These are phyloP conservation scores for Claviceps digitariae DNA, from an alignment of 2,329 filamentous ascomycete genomes.

Conservation along the genomic window DNA sequence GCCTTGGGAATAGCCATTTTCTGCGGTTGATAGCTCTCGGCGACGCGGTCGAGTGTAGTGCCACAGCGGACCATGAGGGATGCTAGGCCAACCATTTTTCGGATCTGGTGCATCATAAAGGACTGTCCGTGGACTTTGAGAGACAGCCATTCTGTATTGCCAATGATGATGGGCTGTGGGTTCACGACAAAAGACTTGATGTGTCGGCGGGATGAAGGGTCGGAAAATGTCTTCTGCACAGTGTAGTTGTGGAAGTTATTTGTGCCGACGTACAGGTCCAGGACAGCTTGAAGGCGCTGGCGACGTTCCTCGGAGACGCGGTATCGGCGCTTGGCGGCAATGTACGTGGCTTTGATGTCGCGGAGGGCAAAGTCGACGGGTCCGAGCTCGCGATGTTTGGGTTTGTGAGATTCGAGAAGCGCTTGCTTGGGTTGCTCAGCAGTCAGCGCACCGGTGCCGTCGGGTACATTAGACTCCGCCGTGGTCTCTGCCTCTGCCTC, in stretches of 20 bases:
- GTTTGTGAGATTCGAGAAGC: slow-evolving; percentile 19
- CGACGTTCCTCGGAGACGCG: slow-evolving; percentile 63
- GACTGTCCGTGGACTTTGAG: slow-evolving; percentile 94
- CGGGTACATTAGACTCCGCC: background rate
- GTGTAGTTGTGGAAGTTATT: slow-evolving; percentile 97
- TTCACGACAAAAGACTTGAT: slow-evolving; percentile 88
- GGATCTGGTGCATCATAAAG: slow-evolving; percentile 99
- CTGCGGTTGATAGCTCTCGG: slow-evolving; percentile 56
- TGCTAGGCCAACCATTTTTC: slow-evolving; percentile 96
- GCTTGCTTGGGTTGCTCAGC: slow-evolving; percentile 11
- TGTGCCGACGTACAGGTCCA: slow-evolving; percentile 69
- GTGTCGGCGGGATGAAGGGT: slow-evolving; percentile 74
- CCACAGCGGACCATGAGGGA: slow-evolving; percentile 75
- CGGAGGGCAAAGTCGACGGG: slow-evolving; percentile 54
- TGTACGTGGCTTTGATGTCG: slow-evolving; percentile 68
- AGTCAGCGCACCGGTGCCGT: slow-evolving; percentile 2
- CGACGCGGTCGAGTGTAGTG: slow-evolving; percentile 56
- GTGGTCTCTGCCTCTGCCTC: slow-evolving; percentile 10
- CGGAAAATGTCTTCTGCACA: slow-evolving; percentile 67
- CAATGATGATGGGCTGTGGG: slow-evolving; percentile 63
- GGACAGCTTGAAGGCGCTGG: slow-evolving; percentile 58
- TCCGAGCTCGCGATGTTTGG: slow-evolving; percentile 27
- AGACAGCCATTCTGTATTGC: slow-evolving; percentile 88
- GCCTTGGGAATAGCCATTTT: slow-evolving; percentile 88
- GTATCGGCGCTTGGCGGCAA: slow-evolving; percentile 71